phyloP scores from a whole-genome alignment of 2,329 filamentous ascomycete species.

The Colletotrichum acutatum region DNA sequence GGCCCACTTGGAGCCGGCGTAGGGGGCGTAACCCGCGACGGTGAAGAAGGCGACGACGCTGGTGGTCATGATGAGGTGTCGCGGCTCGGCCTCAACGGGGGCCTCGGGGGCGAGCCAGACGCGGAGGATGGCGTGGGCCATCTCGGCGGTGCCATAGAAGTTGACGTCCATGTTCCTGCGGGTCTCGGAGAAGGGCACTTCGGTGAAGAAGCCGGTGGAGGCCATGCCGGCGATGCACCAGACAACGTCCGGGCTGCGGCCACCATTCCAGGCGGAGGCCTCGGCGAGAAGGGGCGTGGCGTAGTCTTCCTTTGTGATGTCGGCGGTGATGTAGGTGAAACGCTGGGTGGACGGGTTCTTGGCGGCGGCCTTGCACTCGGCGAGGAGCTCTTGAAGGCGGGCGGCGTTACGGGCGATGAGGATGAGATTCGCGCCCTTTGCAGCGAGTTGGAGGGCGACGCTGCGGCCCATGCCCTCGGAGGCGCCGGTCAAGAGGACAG shows the following conservation, averaged over 20 bases:
- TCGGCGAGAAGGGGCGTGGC: constrained; percentile 77
- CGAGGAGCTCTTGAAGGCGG: constrained; percentile 75
- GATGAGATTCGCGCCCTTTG: constrained; percentile 87
- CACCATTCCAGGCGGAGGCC: constrained; percentile 82
- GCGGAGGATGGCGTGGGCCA: constrained; percentile 82
- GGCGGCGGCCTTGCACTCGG: constrained; percentile 73
- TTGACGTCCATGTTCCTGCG: constrained; percentile 90
- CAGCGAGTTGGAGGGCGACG: constrained; percentile 77
- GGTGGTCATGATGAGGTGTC: constrained; percentile 90
- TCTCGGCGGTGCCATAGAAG: constrained; percentile 88
- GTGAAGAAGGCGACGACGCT: constrained; percentile 81
- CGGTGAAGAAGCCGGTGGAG: constrained; percentile 80
- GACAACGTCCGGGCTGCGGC: constrained; percentile 80
- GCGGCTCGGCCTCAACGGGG: constrained; percentile 60
- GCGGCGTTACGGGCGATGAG: constrained; percentile 81
- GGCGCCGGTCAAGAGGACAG: constrained; percentile 87
- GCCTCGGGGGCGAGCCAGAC: constrained; percentile 73
- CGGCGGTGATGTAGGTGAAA: constrained; percentile 86
- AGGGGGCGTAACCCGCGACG: constrained; percentile 84
- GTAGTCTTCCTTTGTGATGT: constrained; percentile 78
- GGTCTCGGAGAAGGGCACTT: constrained; percentile 74
- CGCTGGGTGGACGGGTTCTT: constrained; percentile 74
- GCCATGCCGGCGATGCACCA: constrained; percentile 89
- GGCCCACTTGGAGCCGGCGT: constrained; percentile 87
- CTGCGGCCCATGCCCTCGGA: constrained; percentile 92